Evolutionary conservation across 2,329 filamentous ascomycete species (phyloP).

Genomic region (Phaeosphaeriaceae sp.): DNA sequence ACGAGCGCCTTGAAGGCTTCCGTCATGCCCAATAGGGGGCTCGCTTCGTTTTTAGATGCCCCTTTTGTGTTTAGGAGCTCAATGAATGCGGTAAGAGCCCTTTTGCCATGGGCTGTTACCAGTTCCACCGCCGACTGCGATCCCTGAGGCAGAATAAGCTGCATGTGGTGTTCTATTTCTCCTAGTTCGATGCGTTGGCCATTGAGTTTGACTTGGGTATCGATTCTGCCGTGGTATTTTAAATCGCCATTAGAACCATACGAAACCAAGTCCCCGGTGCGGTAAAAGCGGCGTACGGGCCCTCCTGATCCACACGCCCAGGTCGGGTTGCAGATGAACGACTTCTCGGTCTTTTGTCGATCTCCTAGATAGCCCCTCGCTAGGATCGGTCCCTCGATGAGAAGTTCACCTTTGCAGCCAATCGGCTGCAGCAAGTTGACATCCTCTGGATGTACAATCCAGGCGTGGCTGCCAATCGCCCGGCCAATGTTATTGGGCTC

Average conservation of each 20-base stretch:
- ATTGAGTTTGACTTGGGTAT: constrained; percentile 28
- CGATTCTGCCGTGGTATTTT: constrained; percentile 20
- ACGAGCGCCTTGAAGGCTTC: constrained; percentile 10
- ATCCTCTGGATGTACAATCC: constrained; percentile 32
- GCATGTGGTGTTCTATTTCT: constrained; percentile 20
- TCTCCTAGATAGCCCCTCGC: constrained; percentile 31
- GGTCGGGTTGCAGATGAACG: constrained; percentile 59
- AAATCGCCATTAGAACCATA: constrained; percentile 21
- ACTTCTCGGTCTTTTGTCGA: constrained; percentile 13
- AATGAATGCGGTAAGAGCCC: constrained; percentile 15
- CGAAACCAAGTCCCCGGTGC: constrained; percentile 26
- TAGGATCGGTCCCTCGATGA: constrained; percentile 60
- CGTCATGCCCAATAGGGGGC: neutral
- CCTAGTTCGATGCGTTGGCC: constrained; percentile 29
- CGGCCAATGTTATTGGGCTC: constrained; percentile 47
- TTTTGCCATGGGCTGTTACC: constrained; percentile 10
- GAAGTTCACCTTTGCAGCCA: constrained; percentile 52
- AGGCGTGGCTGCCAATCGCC: constrained; percentile 57
- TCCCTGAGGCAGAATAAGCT: neutral
- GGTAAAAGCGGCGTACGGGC: constrained; percentile 12
- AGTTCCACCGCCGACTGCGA: neutral
- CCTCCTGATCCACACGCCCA: neutral
- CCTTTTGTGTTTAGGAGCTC: constrained; percentile 4
- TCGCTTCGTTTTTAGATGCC: neutral
- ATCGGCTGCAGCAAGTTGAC: constrained; percentile 23